Base-by-base conservation (phyloP, 2,329 filamentous ascomycete species). In the Scolecobasidium constrictum region DNA sequence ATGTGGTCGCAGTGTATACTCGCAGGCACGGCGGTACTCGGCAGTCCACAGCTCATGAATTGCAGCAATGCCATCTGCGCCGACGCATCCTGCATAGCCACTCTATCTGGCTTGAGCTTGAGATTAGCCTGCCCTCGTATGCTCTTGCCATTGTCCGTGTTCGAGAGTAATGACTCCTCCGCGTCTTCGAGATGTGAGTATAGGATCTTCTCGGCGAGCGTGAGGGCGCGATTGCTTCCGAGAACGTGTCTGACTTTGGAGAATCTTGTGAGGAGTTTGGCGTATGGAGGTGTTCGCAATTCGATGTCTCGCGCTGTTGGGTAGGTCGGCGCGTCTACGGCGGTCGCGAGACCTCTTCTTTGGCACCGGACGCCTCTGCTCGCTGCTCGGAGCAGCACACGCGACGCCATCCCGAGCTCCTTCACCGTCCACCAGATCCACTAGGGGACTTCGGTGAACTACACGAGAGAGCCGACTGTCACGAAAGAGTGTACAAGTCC, bases 1-100 rank as follows among this genome's bases (percentile, higher is more conserved):
- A 98, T 81, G 64, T 98, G 92, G 68, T 98, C 92, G 66, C 92
- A 98, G 69, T 98, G 92, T 53, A 96, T 95, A 62, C 88, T 95
- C 38, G 92, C 90, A 9, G 92, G 92, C 39, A 98, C 90, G 7
- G 88, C 88, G 2, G 92, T 94, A 46, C 78, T 78, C 20, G 83
- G 83, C 42, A 98, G 73, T 43, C 86, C 85, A 64, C 92, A 98
- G 20, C 85, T 86, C 90, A 98, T 98, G 73, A 98, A 98, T 66
- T 98, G 92, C 53, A 98, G 69, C 50, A 98, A 70, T 2, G 92
- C 92, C 92, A 98, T 98, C 68, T 98, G 92, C 4, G 92, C 92
- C 21, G 86, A 94, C 12, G 92, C 92, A 69, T 98, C 92, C 66
- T 98, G 92, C 92, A 98, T 98, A 50, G 93, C 93, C 53, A 96